Percentiles rank a stretch among this genome's conserved stretches.
phyloP scores from a whole-genome alignment of 345 rosid genomes.

The Pugionium dolabratum region DNA sequence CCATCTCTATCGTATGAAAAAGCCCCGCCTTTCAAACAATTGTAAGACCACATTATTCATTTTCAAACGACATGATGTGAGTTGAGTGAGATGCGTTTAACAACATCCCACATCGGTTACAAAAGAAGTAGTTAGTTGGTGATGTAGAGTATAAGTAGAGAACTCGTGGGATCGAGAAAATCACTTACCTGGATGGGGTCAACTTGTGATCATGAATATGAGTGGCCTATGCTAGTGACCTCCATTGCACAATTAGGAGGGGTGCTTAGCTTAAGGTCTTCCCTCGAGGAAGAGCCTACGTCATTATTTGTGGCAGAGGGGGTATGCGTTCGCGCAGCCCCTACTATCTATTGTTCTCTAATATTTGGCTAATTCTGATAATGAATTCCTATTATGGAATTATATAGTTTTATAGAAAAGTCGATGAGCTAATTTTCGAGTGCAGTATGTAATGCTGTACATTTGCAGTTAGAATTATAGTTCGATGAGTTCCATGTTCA shows the following conservation, averaged over 20 bases:
- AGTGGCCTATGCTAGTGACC: too few species aligned
- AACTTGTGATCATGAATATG: constrained; percentile 1
- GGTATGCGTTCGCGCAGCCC: constrained; percentile 23
- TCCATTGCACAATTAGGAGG: too few species aligned
- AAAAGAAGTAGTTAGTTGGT: not conserved
- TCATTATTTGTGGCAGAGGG: constrained; percentile 6
- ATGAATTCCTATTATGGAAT: too few species aligned
- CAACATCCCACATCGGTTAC: constrained; percentile 7
- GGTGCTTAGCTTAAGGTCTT: too few species aligned
- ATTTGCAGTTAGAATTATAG: too few species aligned
- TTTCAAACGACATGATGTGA: not conserved
- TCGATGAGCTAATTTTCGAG: not conserved
- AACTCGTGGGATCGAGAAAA: not conserved
- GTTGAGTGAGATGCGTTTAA: not conserved
- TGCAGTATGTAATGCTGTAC: too few species aligned
- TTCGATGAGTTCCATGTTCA: too few species aligned
- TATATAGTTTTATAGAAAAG: too few species aligned
- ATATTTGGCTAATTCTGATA: too few species aligned
- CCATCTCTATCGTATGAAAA: not conserved
- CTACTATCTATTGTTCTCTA: not conserved
- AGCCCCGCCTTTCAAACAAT: not conserved
- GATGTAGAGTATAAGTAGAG: not conserved
- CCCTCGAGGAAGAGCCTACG: too few species aligned
- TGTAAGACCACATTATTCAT: constrained; percentile 6
- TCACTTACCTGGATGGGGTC: not conserved